Evolutionary conservation across 78 protist genomes (phyloP).

Genomic region (Pelomyxa schiedti): DNA sequence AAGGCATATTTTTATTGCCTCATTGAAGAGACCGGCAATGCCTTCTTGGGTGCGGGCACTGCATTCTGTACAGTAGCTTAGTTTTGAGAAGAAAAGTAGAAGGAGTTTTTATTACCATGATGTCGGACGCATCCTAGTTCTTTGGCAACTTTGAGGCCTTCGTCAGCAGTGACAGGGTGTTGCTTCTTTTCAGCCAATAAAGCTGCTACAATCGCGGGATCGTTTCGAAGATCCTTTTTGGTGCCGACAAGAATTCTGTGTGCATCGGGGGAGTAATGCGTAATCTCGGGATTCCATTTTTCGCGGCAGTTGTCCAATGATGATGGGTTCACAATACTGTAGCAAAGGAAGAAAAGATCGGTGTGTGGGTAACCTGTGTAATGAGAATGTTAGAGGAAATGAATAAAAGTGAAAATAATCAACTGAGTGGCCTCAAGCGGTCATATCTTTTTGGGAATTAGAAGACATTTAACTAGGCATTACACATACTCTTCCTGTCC

Average conservation of each 20-base stretch:
- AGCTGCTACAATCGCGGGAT: conserved; percentile 28
- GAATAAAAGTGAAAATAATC: too few relatives aligned
- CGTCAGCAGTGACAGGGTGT: conserved; percentile 23
- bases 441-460: too few relatives aligned
- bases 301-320: conserved; percentile 67
- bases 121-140: neutral
- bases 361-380: conserved; percentile 85
- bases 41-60: conserved; percentile 5
- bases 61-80: too few relatives aligned
- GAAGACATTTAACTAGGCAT: too few relatives aligned
- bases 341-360: conserved; percentile 74
- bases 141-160: conserved; percentile 16
- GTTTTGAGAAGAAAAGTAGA: too few relatives aligned
- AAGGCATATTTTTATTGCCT: neutral
- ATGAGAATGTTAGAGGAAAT: too few relatives aligned
- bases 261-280: conserved; percentile 46
- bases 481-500: neutral
- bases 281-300: conserved; percentile 74
- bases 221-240: conserved; percentile 69
- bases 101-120: too few relatives aligned
- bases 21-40: neutral
- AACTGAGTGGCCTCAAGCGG: too few relatives aligned
- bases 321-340: conserved; percentile 51
- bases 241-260: conserved; percentile 81
- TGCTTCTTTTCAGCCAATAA: conserved; percentile 35